Conservation (phyloP, 2,329 filamentous ascomycete genomes). For the Penicillium capsulatum region DNA sequence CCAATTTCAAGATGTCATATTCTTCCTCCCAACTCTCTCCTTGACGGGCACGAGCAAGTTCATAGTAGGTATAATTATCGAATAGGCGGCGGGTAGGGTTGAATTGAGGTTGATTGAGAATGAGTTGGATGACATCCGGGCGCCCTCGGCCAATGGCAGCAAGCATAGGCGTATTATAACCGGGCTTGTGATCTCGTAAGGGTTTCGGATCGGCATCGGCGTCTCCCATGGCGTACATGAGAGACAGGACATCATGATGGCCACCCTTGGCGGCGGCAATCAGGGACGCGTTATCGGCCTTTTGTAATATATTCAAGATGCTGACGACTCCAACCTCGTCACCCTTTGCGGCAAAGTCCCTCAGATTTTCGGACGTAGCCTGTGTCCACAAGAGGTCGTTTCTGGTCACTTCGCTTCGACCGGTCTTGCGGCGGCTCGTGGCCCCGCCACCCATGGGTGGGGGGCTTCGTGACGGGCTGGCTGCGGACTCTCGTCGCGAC, state of each 20-base stretch:
- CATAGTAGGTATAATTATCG: slow-evolving; percentile 76
- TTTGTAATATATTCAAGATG: slow-evolving; percentile 49
- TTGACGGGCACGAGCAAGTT: slow-evolving; percentile 75
- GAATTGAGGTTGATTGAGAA: slow-evolving; percentile 73
- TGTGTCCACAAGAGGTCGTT: slow-evolving; percentile 51
- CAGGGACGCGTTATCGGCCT: slow-evolving; percentile 76
- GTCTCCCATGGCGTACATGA: slow-evolving; percentile 65
- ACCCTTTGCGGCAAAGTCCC: slow-evolving; percentile 48
- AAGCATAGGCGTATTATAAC: slow-evolving; percentile 86
- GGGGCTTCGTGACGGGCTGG: slow-evolving; percentile 44
- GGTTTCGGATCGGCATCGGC: slow-evolving; percentile 67
- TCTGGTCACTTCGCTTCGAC: slow-evolving; percentile 47
- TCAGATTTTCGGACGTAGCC: slow-evolving; percentile 48
- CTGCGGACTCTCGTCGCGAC: slow-evolving; percentile 42
- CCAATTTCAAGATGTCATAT: slow-evolving; percentile 71
- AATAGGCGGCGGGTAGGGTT: slow-evolving; percentile 72
- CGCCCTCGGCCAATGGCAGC: slow-evolving; percentile 88
- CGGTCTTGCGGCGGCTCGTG: slow-evolving; percentile 42
- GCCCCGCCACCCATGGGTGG: slow-evolving; percentile 31
- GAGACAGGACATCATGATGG: slow-evolving; percentile 79
- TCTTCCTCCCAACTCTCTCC: slow-evolving; percentile 91
- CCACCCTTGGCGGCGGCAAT: slow-evolving; percentile 89
- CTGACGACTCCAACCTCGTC: slow-evolving; percentile 48
- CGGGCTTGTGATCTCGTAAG: slow-evolving; percentile 55
- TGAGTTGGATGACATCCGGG: slow-evolving; percentile 73